These are phyloP conservation scores for Rauvolfia tetraphylla DNA, from an alignment of 257 asterid genomes.

Conservation along the genomic window DNA sequence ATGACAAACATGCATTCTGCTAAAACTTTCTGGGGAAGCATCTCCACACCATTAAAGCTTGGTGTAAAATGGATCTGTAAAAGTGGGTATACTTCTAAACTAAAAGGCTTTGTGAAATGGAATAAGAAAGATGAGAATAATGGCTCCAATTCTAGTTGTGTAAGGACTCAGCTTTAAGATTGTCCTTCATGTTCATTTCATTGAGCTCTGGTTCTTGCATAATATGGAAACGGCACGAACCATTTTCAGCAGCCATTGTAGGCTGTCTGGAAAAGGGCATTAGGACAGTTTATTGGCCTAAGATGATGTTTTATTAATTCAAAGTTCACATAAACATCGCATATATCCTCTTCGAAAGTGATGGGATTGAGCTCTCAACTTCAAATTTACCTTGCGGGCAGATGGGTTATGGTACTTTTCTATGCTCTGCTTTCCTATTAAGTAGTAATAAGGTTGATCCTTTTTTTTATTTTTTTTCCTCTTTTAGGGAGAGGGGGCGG, in stretches of 20 bases:
- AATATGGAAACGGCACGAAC: background rate
- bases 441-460: background rate
- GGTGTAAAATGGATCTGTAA: background rate
- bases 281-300: background rate
- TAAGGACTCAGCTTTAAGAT: background rate
- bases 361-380: too few species aligned
- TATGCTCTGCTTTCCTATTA: background rate
- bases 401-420: too few species aligned
- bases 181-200: background rate
- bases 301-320: too few species aligned
- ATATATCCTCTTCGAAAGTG: too few species aligned
- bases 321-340: too few species aligned
- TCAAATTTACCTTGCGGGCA: background rate
- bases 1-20: too few species aligned
- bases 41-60: background rate
- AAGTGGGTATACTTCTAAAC: background rate
- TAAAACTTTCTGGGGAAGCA: too few species aligned
- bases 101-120: background rate
- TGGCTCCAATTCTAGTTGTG: background rate
- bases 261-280: constrained; percentile 1
- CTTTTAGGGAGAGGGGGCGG: background rate
- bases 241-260: background rate
- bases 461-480: background rate
- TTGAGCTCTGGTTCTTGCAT: background rate
- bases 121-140: background rate